Evolutionary conservation across 2,329 filamentous ascomycete genomes (phyloP).

Genomic region (Penicillium expansum): DNA sequence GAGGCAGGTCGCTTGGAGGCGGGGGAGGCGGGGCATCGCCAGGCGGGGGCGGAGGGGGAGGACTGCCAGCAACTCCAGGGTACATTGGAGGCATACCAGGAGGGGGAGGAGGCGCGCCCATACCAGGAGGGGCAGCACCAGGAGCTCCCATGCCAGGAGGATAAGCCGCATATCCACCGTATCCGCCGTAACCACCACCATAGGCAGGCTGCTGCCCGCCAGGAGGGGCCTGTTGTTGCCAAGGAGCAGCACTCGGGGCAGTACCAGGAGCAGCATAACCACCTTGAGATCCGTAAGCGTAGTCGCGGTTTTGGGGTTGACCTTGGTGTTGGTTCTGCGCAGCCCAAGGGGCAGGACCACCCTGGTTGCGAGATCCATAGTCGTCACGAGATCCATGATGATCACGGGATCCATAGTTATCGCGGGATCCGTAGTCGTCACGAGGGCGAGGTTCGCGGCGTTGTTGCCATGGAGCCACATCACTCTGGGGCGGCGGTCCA

Average conservation of each 20-base stretch:
- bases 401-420: slow-evolving; percentile 40
- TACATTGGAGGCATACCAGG: slow-evolving; percentile 46
- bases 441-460: slow-evolving; percentile 54
- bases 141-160: slow-evolving; percentile 52
- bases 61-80: slow-evolving; percentile 37
- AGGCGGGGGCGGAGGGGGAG: slow-evolving; percentile 42
- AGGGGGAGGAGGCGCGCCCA: slow-evolving; percentile 43
- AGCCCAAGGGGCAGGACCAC: slow-evolving; percentile 36
- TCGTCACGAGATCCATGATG: slow-evolving; percentile 36
- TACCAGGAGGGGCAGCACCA: slow-evolving; percentile 49
- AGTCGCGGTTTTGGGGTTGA: slow-evolving; percentile 47
- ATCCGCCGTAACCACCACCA: slow-evolving; percentile 58
- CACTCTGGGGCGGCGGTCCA: slow-evolving; percentile 67
- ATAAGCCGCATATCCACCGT: slow-evolving; percentile 47
- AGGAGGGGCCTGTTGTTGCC: slow-evolving; percentile 58
- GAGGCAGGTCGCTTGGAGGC: slow-evolving; percentile 55
- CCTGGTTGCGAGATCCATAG: slow-evolving; percentile 42
- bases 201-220: slow-evolving; percentile 49
- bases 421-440: slow-evolving; percentile 43
- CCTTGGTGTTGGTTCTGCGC: slow-evolving; percentile 43
- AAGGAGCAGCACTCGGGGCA: slow-evolving; percentile 51
- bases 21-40: slow-evolving; percentile 44
- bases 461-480: slow-evolving; percentile 74
- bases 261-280: slow-evolving; percentile 47
- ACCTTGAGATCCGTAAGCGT: slow-evolving; percentile 39